Conservation (phyloP, 208 protist species). For the Paratrypanosoma confusum region DNA sequence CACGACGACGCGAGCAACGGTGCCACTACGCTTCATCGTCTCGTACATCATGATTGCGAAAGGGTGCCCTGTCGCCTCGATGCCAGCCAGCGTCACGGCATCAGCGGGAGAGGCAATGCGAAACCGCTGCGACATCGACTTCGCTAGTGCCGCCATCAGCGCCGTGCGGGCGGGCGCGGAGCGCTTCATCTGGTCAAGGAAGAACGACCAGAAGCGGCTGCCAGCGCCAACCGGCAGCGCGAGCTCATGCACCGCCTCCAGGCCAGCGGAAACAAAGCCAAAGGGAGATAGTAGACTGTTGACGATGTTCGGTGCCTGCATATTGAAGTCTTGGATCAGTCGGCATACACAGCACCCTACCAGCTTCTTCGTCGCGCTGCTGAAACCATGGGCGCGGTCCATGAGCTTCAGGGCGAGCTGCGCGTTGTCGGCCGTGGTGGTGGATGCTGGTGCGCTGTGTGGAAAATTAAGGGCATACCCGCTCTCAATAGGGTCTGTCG, state of each 20-base stretch:
- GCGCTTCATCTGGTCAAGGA: slow-evolving; percentile 72
- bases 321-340: slow-evolving; percentile 86
- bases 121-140: slow-evolving; percentile 71
- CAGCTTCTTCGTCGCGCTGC: slow-evolving; percentile 71
- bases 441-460: slow-evolving; percentile 57
- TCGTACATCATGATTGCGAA: slow-evolving; percentile 85
- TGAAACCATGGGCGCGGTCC: slow-evolving; percentile 73
- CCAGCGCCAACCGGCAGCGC: slow-evolving; percentile 68
- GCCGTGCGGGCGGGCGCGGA: slow-evolving; percentile 76
- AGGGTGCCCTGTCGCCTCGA: slow-evolving; percentile 49
- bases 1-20: slow-evolving; percentile 67
- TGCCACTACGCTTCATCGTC: slow-evolving; percentile 76
- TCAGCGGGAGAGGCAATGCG: slow-evolving; percentile 60
- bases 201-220: slow-evolving; percentile 84
- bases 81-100: slow-evolving; percentile 37
- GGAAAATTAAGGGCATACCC: slow-evolving; percentile 77
- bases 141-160: slow-evolving; percentile 72
- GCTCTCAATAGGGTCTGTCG: slow-evolving; percentile 76
- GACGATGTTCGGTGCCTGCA: slow-evolving; percentile 80
- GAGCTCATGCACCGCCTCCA: slow-evolving; percentile 54
- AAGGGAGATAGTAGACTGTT: slow-evolving; percentile 54
- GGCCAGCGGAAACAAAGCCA: slow-evolving; percentile 59
- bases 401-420: slow-evolving; percentile 79
- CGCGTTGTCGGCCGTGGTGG: slow-evolving; percentile 73
- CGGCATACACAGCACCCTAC: slow-evolving; percentile 82